Evolutionary conservation across 305 asterid genomes (phyloP).

Genomic region (Solanum chacoense): DNA sequence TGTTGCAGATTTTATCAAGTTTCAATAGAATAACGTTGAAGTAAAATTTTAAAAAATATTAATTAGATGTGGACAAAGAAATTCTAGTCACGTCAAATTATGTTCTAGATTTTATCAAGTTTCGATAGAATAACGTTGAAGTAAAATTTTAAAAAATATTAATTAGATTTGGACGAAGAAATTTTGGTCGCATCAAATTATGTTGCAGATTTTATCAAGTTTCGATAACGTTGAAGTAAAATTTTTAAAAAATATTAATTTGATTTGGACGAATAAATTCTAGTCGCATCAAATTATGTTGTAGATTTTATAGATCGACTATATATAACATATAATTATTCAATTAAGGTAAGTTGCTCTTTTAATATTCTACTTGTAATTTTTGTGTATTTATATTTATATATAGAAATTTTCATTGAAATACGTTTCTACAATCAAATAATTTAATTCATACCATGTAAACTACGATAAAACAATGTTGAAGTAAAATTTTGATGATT

Average conservation of each 20-base stretch:
- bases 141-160: not conserved
- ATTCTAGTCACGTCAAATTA: not conserved
- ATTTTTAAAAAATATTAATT: not conserved
- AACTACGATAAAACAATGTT: not conserved
- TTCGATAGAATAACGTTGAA: not conserved
- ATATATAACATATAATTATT: not conserved
- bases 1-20: too few relatives aligned
- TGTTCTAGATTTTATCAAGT: not conserved
- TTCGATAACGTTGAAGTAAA: not conserved
- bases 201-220: not conserved
- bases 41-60: not conserved
- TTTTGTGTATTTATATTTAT: not conserved
- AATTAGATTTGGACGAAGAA: not conserved
- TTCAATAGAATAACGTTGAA: not conserved
- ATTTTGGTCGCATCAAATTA: not conserved
- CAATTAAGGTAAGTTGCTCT: not conserved
- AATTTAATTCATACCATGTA: too few relatives aligned
- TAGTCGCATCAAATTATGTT: not conserved
- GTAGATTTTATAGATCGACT: not conserved
- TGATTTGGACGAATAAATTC: not conserved
- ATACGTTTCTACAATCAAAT: too few relatives aligned
- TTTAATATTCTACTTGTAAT: not conserved
- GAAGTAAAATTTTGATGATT: not conserved
- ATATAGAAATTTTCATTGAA: too few relatives aligned
- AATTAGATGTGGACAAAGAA: not conserved